Percentiles rank a stretch among this genome's conserved stretches.
Evolutionary conservation across 2,329 filamentous ascomycete genomes (phyloP).

Genomic region (Aspergillus versicolor): DNA sequence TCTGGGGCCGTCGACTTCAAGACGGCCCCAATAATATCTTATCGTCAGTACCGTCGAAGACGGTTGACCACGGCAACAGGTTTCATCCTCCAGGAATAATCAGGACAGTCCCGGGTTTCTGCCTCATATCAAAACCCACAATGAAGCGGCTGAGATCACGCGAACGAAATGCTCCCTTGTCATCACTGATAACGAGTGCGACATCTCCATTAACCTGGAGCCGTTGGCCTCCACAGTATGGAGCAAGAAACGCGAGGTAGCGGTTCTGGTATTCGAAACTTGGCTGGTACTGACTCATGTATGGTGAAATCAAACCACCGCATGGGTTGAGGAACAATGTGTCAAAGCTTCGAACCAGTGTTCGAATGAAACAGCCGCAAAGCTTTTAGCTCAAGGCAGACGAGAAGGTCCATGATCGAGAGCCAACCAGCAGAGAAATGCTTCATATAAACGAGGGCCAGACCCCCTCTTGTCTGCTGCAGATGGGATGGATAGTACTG

Average conservation of each 20-base stretch:
- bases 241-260: neutral
- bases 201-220: neutral
- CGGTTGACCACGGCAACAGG: neutral
- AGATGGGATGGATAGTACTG: neutral
- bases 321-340: neutral
- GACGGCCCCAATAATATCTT: neutral
- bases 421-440: neutral
- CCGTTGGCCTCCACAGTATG: neutral
- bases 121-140: neutral
- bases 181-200: neutral
- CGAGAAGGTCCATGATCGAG: neutral
- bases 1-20: neutral
- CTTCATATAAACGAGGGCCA: neutral
- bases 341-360: neutral
- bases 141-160: neutral
- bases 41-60: neutral
- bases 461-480: neutral
- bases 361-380: slow-evolving; percentile 4
- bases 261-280: neutral
- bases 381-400: neutral
- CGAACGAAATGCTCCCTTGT: neutral
- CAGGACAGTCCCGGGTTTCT: neutral
- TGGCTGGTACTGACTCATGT: neutral
- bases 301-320: neutral
- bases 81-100: neutral